These are phyloP conservation scores for Ulvella scutata DNA, from an alignment of 139 green algal genomes.

Conservation along the genomic window DNA sequence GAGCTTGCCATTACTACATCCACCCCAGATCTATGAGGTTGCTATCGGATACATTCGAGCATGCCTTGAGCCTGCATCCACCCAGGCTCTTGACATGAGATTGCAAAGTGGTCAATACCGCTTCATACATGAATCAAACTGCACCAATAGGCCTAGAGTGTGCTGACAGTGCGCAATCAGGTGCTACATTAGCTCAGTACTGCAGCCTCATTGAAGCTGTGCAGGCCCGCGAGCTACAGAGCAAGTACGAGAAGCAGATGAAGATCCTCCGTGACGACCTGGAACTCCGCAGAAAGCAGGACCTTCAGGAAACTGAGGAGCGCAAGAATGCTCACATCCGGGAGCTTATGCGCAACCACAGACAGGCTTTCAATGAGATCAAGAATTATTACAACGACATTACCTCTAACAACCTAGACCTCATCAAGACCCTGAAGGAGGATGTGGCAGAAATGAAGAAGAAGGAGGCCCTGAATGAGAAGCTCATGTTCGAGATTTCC, in stretches of 20 bases:
- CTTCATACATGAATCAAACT: too few relatives aligned
- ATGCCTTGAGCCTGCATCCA: too few relatives aligned
- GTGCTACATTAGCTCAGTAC: too few relatives aligned
- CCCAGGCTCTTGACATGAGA: too few relatives aligned
- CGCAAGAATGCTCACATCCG: slow-evolving; percentile 72
- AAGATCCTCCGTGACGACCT: slow-evolving; percentile 68
- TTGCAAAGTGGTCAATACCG: too few relatives aligned
- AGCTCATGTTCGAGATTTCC: slow-evolving; percentile 68
- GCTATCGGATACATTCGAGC: too few relatives aligned
- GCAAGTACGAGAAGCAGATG: slow-evolving; percentile 70
- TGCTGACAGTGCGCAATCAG: too few relatives aligned
- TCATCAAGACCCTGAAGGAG: slow-evolving; percentile 84
- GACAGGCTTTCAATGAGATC: slow-evolving; percentile 69
- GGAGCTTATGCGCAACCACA: slow-evolving; percentile 75
- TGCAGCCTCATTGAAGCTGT: too few relatives aligned
- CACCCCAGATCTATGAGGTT: too few relatives aligned
- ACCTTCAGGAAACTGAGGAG: slow-evolving; percentile 43
- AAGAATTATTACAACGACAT: slow-evolving; percentile 93
- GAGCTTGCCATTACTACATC: too few relatives aligned
- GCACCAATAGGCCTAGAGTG: too few relatives aligned
- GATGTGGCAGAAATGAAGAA: slow-evolving; percentile 81
- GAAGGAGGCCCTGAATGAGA: slow-evolving; percentile 66
- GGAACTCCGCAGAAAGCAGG: slow-evolving; percentile 60
- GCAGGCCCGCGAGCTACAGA: slow-evolving; percentile 47
- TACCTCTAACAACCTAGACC: slow-evolving; percentile 83